These are phyloP conservation scores for Fraxinus baroniana DNA, from an alignment of 305 asterid genomes.

Conservation along the genomic window DNA sequence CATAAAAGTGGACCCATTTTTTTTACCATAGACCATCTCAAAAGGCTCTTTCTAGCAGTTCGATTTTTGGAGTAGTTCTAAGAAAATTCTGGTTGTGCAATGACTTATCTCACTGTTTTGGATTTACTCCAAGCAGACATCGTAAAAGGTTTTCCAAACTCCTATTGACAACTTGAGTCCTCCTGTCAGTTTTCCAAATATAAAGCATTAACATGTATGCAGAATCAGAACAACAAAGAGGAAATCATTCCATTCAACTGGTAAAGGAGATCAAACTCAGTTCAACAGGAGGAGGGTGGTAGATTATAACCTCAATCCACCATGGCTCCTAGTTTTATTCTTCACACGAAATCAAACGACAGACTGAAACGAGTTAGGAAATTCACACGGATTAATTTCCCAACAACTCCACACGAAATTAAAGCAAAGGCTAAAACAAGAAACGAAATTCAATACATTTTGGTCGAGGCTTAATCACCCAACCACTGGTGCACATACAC, in stretches of 20 bases:
- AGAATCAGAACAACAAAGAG: not conserved
- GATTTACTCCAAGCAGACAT: not conserved
- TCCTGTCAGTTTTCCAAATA: no score
- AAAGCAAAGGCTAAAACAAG: not conserved
- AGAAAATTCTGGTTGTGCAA: not conserved
- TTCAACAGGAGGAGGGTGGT: slow-evolving; percentile 16
- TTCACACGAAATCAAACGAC: not conserved
- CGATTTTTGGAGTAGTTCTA: not conserved
- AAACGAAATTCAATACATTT: slow-evolving; percentile 3
- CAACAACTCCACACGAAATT: not conserved
- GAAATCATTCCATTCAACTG: not conserved
- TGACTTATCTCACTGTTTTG: not conserved
- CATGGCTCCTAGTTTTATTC: slow-evolving; percentile 42
- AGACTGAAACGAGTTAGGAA: not conserved
- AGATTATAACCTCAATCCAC: slow-evolving; percentile 30
- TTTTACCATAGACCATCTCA: not conserved
- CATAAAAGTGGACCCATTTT: not conserved
- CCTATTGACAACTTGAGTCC: not conserved
- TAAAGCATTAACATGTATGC: not conserved
- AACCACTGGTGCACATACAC: slow-evolving; percentile 71
- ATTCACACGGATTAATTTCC: not conserved
- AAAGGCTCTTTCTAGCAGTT: not conserved
- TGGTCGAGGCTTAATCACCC: slow-evolving; percentile 34
- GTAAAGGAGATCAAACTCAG: slow-evolving; percentile 1
- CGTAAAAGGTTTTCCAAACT: not conserved